Evolutionary conservation across 2,329 filamentous ascomycete species (phyloP).

Genomic region (Sporothrix brasiliensis): DNA sequence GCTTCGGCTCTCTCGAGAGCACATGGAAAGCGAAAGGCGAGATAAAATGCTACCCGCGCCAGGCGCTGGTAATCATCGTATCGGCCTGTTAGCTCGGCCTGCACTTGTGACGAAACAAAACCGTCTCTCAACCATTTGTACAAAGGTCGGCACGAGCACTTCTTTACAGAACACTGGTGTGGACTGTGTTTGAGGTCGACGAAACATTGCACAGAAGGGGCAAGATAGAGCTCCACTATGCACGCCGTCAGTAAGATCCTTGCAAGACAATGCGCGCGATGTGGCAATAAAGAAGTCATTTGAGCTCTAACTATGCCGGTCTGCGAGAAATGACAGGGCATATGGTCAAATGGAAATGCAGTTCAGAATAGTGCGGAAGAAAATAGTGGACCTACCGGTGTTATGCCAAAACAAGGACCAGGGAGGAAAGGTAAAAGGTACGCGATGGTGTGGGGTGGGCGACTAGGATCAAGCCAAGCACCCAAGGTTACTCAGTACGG

Average conservation of each 20-base stretch:
- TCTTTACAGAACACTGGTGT: too few relatives aligned
- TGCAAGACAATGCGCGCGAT: slow-evolving; percentile 19
- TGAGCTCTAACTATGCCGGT: background rate
- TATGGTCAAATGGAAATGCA: background rate
- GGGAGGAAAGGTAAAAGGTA: slow-evolving; percentile 6
- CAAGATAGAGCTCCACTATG: slow-evolving; percentile 20
- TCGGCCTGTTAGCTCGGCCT: background rate
- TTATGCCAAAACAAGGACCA: slow-evolving; percentile 29
- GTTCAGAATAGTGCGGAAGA: slow-evolving; percentile 5
- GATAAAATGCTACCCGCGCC: slow-evolving; percentile 25
- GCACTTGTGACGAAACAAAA: background rate
- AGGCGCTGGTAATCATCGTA: slow-evolving; percentile 15
- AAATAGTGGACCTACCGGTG: slow-evolving; percentile 19
- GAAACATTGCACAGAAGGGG: background rate
- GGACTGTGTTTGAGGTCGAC: background rate
- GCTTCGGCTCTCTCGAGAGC: background rate
- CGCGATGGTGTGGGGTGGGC: slow-evolving; percentile 27
- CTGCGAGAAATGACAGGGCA: background rate
- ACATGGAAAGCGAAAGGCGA: background rate
- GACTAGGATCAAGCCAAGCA: slow-evolving; percentile 22
- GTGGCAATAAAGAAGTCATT: slow-evolving; percentile 14
- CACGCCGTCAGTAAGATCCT: slow-evolving; percentile 24
- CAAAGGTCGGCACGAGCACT: background rate
- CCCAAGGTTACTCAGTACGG: background rate
- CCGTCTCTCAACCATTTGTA: background rate